phyloP scores from a whole-genome alignment of 306 rosid genomes.

The Hylodesmum podocarpum region DNA sequence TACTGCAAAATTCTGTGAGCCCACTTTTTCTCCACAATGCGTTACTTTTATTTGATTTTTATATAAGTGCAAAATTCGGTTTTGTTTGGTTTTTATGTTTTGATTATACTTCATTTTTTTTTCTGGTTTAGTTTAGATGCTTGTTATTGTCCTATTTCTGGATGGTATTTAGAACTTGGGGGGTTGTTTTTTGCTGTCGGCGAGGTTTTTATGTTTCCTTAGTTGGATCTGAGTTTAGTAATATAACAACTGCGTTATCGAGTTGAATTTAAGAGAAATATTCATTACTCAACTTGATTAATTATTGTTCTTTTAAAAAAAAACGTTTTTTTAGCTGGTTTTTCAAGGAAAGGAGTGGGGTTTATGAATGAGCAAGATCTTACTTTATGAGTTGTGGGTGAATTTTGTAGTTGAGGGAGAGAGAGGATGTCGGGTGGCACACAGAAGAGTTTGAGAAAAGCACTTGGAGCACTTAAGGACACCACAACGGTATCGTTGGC shows the following conservation, averaged over 20 bases:
- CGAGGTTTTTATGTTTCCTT: conserved; percentile 17
- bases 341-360: neutral
- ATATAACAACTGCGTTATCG: conserved; percentile 12
- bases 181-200: conserved; percentile 8
- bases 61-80: no score
- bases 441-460: conserved; percentile 90
- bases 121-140: neutral
- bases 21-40: conserved; percentile 16
- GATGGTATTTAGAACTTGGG: neutral
- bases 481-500: conserved; percentile 98
- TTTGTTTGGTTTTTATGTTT: neutral
- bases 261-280: neutral
- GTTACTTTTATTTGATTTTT: neutral
- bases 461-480: conserved; percentile 95
- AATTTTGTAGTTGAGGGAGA: conserved; percentile 47
- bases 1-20: conserved; percentile 15
- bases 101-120: neutral
- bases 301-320: neutral
- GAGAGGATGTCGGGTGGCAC: conserved; percentile 81
- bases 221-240: conserved; percentile 47
- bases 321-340: conserved; percentile 29
- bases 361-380: conserved; percentile 21
- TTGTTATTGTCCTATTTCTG: conserved; percentile 21
- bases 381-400: conserved; percentile 32
- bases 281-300: neutral